Evolutionary conservation across 768 basidiomycete genomes (phyloP).

Genomic region (Amanita rimosa): DNA sequence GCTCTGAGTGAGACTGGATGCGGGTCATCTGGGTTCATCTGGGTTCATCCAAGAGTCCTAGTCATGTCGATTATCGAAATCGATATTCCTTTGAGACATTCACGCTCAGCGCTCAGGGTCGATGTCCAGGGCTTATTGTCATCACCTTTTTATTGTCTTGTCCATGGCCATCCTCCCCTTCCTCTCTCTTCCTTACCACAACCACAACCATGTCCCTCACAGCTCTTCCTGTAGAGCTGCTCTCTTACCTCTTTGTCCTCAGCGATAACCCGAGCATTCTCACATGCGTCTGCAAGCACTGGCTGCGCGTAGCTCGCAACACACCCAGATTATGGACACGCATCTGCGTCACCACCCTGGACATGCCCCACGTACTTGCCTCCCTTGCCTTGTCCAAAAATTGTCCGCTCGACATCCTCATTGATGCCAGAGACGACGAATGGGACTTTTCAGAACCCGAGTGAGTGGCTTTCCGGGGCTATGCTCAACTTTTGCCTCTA

Average conservation of each 20-base stretch:
- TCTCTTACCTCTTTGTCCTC: constrained; percentile 44
- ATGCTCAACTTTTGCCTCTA: background rate
- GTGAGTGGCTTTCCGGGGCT: constrained; percentile 20
- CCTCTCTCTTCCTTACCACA: too few relatives aligned
- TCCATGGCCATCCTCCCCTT: background rate
- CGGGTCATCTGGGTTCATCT: too few relatives aligned
- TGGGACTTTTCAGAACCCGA: constrained; percentile 47
- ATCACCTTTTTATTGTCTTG: too few relatives aligned
- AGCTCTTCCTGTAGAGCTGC: constrained; percentile 44
- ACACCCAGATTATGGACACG: constrained; percentile 46
- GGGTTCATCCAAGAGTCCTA: too few relatives aligned
- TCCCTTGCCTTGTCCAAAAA: constrained; percentile 37
- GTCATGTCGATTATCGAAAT: too few relatives aligned
- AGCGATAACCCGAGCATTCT: constrained; percentile 22
- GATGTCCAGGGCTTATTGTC: too few relatives aligned
- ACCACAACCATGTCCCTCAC: constrained; percentile 10
- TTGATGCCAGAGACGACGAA: constrained; percentile 46
- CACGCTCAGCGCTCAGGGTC: too few relatives aligned
- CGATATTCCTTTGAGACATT: too few relatives aligned
- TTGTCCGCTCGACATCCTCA: constrained; percentile 41
- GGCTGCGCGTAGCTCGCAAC: constrained; percentile 37
- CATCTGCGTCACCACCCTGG: constrained; percentile 34
- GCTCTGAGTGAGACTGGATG: too few relatives aligned
- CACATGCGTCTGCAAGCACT: constrained; percentile 34
- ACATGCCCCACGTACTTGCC: constrained; percentile 25